Percentiles rank a stretch among this genome's conserved stretches.
These are phyloP conservation scores for Rutstroemia sydowiana DNA, from an alignment of 2,329 filamentous ascomycete species.

Conservation along the genomic window DNA sequence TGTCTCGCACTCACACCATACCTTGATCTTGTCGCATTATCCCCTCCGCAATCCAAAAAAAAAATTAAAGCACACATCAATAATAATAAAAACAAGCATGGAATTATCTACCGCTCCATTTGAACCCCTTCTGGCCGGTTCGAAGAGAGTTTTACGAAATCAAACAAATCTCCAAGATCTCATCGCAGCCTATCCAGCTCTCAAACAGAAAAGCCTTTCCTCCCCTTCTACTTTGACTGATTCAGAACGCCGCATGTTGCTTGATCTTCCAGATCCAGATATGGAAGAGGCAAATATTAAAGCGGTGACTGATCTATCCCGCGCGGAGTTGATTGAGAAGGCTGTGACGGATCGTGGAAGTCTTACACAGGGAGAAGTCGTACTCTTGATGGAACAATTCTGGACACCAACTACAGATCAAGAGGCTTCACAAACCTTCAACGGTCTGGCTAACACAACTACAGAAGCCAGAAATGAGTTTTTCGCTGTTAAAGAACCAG, in stretches of 20 bases:
- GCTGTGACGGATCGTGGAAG: not conserved
- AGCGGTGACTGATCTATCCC: conserved; percentile 5
- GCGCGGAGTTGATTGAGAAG: conserved; percentile 7
- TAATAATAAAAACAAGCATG: too few relatives aligned
- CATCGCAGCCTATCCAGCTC: conserved; percentile 5
- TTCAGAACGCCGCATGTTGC: conserved; percentile 3
- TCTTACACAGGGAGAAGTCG: conserved; percentile 4
- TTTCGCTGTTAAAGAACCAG: not conserved
- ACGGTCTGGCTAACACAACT: too few relatives aligned
- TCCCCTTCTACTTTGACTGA: conserved; percentile 1
- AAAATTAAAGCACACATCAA: too few relatives aligned
- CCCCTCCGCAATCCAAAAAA: too few relatives aligned
- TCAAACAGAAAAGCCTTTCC: conserved; percentile 9
- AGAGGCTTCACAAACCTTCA: not conserved
- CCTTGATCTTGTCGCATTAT: too few relatives aligned
- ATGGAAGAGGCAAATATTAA: conserved; percentile 5
- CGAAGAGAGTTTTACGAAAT: conserved; percentile 6
- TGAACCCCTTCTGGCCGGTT: not conserved
- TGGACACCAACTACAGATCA: not conserved
- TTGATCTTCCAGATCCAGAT: conserved; percentile 9
- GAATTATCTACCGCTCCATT: not conserved
- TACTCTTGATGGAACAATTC: conserved; percentile 3
- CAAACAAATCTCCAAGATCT: conserved; percentile 6
- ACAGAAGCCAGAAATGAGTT: not conserved
- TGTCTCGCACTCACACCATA: too few relatives aligned